A percentile compares a stretch with the other conserved stretches of the same genome.
These are phyloP conservation scores for Sporothrix protearum DNA, from an alignment of 2,329 filamentous ascomycete genomes.

Conservation along the genomic window DNA sequence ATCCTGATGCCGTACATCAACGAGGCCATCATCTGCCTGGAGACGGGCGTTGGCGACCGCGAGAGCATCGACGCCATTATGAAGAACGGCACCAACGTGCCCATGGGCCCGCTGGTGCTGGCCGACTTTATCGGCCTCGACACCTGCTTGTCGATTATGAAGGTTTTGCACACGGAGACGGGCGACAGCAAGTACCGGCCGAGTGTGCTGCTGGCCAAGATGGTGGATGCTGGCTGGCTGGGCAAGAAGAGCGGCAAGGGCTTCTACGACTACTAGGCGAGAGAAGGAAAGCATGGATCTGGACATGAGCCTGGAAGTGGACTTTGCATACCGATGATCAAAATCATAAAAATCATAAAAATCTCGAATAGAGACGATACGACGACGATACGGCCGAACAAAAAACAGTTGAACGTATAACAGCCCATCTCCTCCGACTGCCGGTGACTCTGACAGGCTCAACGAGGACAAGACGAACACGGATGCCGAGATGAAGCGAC, in stretches of 20 bases:
- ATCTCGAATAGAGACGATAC: background rate
- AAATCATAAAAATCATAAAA: background rate
- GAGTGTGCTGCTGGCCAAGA: constrained; percentile 80
- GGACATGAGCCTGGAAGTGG: background rate
- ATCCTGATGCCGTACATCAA: constrained; percentile 99
- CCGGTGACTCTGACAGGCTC: background rate
- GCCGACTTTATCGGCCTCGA: constrained; percentile 98
- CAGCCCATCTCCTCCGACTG: background rate
- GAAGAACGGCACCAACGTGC: constrained; percentile 98
- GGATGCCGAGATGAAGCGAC: background rate
- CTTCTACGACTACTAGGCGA: constrained; percentile 76
- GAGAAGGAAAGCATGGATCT: too few relatives aligned
- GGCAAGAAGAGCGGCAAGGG: constrained; percentile 97
- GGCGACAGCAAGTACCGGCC: constrained; percentile 95
- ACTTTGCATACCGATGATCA: background rate
- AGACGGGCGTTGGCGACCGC: constrained; percentile 82
- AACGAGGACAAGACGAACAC: background rate
- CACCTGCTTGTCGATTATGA: constrained; percentile 96
- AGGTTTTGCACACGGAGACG: constrained; percentile 83
- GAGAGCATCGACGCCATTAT: constrained; percentile 97
- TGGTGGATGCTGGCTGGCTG: constrained; percentile 97
- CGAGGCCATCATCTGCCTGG: constrained; percentile 91
- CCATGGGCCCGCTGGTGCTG: constrained; percentile 90
- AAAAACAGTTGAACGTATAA: background rate
- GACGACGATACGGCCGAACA: background rate